Conservation (phyloP, 495 filamentous ascomycete species). For the Cryomyces minteri region DNA sequence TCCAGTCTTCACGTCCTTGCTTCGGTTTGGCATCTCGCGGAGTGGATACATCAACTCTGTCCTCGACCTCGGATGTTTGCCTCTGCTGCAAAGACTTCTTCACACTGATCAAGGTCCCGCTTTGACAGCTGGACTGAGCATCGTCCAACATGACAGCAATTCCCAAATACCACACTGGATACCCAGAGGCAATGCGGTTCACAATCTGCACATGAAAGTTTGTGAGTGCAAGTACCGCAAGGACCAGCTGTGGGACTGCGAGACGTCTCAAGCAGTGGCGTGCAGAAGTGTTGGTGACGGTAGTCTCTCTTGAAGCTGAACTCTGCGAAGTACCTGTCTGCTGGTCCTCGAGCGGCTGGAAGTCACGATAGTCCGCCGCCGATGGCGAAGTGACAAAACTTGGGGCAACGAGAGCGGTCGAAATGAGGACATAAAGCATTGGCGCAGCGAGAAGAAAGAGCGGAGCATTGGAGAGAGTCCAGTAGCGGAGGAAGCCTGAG, state of each 20-base stretch:
- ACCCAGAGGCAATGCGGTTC: constrained; percentile 72
- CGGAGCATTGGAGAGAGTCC: constrained; percentile 72
- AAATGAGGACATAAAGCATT: constrained; percentile 48
- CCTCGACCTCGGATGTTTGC: background rate
- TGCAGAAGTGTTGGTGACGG: background rate
- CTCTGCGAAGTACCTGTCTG: too few relatives aligned
- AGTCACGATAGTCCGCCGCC: too few relatives aligned
- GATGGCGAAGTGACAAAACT: too few relatives aligned
- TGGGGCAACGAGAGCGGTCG: constrained; percentile 36
- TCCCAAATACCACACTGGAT: constrained; percentile 82
- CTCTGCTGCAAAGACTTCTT: background rate
- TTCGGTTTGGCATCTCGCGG: background rate
- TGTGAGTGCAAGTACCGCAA: constrained; percentile 52
- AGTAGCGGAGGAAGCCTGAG: constrained; percentile 75
- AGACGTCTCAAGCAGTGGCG: constrained; percentile 26
- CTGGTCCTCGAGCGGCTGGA: too few relatives aligned
- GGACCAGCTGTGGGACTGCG: constrained; percentile 51
- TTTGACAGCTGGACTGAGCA: background rate
- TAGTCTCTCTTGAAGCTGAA: too few relatives aligned
- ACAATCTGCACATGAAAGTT: constrained; percentile 89
- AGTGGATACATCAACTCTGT: background rate
- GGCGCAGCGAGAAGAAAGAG: constrained; percentile 73
- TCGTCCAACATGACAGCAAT: constrained; percentile 29
- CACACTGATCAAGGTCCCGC: too few relatives aligned
- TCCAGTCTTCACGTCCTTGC: background rate